Evolutionary conservation across 352 stramenopile genomes (phyloP).

Genomic region (Phytophthora meadii): DNA sequence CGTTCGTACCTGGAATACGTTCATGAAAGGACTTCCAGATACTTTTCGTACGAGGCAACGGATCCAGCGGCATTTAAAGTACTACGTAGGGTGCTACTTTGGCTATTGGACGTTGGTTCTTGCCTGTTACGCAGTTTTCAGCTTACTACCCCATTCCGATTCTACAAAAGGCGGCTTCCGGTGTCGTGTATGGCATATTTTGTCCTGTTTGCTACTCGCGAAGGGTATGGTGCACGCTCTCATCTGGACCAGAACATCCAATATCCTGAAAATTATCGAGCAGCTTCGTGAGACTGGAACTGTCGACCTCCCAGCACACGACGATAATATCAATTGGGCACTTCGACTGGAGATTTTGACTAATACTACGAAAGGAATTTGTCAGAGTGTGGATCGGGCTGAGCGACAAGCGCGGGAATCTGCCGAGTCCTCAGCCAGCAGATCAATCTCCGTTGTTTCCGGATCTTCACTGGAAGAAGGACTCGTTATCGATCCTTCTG

Average conservation of each 20-base stretch:
- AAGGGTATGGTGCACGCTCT: conserved; percentile 86
- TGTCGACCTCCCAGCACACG: conserved; percentile 65
- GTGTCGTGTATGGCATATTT: conserved; percentile 76
- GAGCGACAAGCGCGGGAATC: conserved; percentile 64
- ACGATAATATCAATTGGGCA: conserved; percentile 90
- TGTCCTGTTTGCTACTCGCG: conserved; percentile 72
- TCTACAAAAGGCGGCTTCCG: conserved; percentile 41
- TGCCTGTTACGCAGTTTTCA: conserved; percentile 74
- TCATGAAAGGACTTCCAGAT: conserved; percentile 75
- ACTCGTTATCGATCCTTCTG: conserved; percentile 5
- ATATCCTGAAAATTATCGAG: conserved; percentile 79
- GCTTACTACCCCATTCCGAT: conserved; percentile 47
- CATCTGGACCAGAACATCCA: conserved; percentile 87
- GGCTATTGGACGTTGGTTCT: conserved; percentile 86
- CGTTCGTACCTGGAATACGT: conserved; percentile 81
- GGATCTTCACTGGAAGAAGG: conserved; percentile 31
- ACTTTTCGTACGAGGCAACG: conserved; percentile 80
- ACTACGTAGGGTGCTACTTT: conserved; percentile 90
- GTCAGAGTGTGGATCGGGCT: conserved; percentile 68
- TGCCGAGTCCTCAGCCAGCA: conserved; percentile 31
- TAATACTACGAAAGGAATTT: conserved; percentile 89
- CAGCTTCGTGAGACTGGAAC: conserved; percentile 68
- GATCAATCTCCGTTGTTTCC: conserved; percentile 26
- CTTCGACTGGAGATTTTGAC: conserved; percentile 87
- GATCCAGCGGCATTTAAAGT: conserved; percentile 86